Evolutionary conservation across 768 basidiomycete species (phyloP).

Genomic region (Calocybe cyanea): DNA sequence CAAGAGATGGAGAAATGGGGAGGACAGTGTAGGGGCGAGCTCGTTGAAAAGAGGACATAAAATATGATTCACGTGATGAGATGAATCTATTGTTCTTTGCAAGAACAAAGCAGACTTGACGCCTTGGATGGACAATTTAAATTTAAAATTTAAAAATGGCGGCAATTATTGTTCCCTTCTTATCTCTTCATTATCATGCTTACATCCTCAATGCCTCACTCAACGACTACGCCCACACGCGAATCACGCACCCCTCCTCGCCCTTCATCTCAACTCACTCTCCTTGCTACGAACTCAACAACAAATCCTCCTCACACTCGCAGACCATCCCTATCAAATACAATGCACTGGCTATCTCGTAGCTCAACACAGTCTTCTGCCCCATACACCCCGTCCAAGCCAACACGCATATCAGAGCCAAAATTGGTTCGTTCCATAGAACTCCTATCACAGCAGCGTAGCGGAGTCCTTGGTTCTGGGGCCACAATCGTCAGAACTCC

Average conservation of each 20-base stretch:
- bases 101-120: conserved; percentile 15
- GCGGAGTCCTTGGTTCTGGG: conserved; percentile 60
- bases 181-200: conserved; percentile 16
- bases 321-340: conserved; percentile 37
- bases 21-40: conserved; percentile 47
- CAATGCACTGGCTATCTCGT: conserved; percentile 53
- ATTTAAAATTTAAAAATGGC: too few relatives aligned
- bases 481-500: conserved; percentile 78
- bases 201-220: conserved; percentile 28
- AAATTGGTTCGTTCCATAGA: conserved; percentile 40
- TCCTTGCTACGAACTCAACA: conserved; percentile 23
- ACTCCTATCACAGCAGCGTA: conserved; percentile 34
- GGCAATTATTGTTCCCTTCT: too few relatives aligned
- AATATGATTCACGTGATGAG: conserved; percentile 3
- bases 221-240: conserved; percentile 24
- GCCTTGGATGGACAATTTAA: not conserved
- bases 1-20: conserved; percentile 49
- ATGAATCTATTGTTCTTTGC: conserved; percentile 15
- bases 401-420: conserved; percentile 38
- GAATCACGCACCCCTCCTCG: conserved; percentile 17
- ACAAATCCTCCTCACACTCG: conserved; percentile 22
- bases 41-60: conserved; percentile 32
- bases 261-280: conserved; percentile 21
- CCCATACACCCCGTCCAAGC: conserved; percentile 31
- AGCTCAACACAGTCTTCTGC: conserved; percentile 29